Percentiles rank a stretch among this genome's conserved stretches.
phyloP scores from a whole-genome alignment of 106 monocot species.

The Platanthera guangdongensis region DNA sequence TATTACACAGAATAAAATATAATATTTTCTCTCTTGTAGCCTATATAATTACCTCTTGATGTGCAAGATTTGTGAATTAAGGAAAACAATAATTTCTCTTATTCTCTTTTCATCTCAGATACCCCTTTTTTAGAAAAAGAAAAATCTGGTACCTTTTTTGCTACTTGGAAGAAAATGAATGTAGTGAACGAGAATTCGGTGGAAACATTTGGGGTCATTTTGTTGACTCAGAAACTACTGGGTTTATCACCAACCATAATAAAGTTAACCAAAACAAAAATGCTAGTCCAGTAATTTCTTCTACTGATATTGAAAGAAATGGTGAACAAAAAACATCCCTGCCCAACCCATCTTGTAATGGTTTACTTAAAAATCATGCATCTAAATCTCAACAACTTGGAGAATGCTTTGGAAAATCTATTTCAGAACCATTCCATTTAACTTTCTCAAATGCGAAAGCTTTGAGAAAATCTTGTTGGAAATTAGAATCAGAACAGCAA shows the following conservation, averaged over 20 bases:
- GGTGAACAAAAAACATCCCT: neutral
- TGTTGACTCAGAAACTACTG: neutral
- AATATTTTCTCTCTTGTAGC: too few species aligned
- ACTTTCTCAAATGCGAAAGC: too few species aligned
- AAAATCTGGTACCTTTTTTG: neutral
- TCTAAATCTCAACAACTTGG: too few species aligned
- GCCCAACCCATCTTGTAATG: neutral
- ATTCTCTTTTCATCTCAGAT: too few species aligned
- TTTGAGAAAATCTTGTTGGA: too few species aligned
- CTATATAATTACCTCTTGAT: too few species aligned
- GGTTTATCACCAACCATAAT: neutral
- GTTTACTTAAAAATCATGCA: neutral
- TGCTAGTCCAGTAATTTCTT: too few species aligned
- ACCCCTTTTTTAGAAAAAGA: slow-evolving; percentile 8
- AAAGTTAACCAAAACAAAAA: neutral
- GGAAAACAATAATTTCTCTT: too few species aligned
- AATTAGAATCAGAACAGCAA: slow-evolving; percentile 13
- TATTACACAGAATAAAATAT: too few species aligned
- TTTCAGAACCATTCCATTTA: too few species aligned
- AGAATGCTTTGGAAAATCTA: slow-evolving; percentile 13
- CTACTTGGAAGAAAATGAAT: neutral
- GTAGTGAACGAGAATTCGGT: neutral
- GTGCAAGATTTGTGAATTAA: too few species aligned
- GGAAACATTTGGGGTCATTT: neutral
- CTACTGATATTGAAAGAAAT: slow-evolving; percentile 13